These are phyloP conservation scores for Myotisia sp. DNA, from an alignment of 2,329 filamentous ascomycete species.

Conservation along the genomic window DNA sequence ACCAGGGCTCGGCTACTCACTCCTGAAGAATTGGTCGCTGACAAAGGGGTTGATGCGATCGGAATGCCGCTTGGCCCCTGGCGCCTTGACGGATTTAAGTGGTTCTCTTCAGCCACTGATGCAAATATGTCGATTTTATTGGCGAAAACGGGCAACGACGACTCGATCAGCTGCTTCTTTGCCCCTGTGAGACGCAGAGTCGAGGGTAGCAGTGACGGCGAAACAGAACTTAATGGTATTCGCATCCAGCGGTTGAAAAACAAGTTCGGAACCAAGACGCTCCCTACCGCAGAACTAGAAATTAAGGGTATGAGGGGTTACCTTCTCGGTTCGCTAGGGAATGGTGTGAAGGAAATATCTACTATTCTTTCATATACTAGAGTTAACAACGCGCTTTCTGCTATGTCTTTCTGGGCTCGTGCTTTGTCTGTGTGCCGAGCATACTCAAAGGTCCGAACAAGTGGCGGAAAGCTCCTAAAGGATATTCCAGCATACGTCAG, in stretches of 20 bases:
- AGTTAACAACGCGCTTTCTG: slow-evolving; percentile 28
- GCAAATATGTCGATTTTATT: slow-evolving; percentile 50
- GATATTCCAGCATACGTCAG: slow-evolving; percentile 30
- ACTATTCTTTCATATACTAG: slow-evolving; percentile 54
- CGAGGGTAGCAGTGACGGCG: slow-evolving; percentile 9
- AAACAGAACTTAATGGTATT: slow-evolving; percentile 47
- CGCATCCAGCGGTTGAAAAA: slow-evolving; percentile 55
- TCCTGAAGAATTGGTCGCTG: slow-evolving; percentile 16
- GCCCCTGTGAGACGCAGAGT: slow-evolving; percentile 43
- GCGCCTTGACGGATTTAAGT: slow-evolving; percentile 52
- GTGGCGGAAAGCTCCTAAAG: slow-evolving; percentile 24
- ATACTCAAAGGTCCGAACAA: slow-evolving; percentile 28
- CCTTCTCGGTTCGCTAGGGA: slow-evolving; percentile 51
- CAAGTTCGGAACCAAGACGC: slow-evolving; percentile 54
- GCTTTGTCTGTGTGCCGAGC: slow-evolving; percentile 28
- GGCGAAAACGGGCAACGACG: slow-evolving; percentile 39
- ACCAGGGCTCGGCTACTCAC: slow-evolving; percentile 39
- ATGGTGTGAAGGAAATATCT: slow-evolving; percentile 53
- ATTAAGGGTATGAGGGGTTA: slow-evolving; percentile 49
- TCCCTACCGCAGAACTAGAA: slow-evolving; percentile 61
- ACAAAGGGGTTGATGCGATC: slow-evolving; percentile 17
- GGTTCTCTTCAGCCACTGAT: slow-evolving; percentile 53
- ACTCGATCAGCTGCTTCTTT: slow-evolving; percentile 46
- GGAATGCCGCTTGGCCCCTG: slow-evolving; percentile 40
- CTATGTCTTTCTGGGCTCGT: slow-evolving; percentile 25